phyloP scores from a whole-genome alignment of 352 stramenopile genomes.

The Pythium pyrilobum region DNA sequence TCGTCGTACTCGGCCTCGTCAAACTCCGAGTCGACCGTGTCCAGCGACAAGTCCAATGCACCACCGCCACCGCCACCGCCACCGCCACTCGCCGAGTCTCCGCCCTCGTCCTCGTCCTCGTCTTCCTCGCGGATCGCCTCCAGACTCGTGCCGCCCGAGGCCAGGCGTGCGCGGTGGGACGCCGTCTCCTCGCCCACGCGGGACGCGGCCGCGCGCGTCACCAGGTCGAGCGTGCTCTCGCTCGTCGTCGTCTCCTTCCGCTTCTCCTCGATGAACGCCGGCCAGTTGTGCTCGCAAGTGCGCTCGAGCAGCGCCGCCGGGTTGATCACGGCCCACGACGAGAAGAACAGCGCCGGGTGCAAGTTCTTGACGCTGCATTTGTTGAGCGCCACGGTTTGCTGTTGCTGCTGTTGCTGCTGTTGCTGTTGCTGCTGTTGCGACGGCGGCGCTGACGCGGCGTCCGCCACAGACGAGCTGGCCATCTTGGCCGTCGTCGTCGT shows the following conservation, averaged over 20 bases:
- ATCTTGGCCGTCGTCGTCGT: background rate
- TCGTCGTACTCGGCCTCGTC: constrained; percentile 40
- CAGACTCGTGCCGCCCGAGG: background rate
- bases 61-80: background rate
- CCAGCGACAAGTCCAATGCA: constrained; percentile 8
- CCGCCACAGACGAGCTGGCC: too few species aligned
- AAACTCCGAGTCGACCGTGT: constrained; percentile 13
- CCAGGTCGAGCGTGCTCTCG: constrained; percentile 15
- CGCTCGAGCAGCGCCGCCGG: constrained; percentile 47
- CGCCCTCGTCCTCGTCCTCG: constrained; percentile 5
- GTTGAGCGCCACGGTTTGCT: background rate
- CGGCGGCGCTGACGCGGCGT: too few species aligned
- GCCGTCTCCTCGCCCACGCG: constrained; percentile 17
- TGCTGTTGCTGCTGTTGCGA: too few species aligned
- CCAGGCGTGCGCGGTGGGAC: background rate
- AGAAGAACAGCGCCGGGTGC: constrained; percentile 81
- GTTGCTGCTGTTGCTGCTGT: too few species aligned
- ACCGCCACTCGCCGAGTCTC: too few species aligned
- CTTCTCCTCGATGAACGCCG: constrained; percentile 58
- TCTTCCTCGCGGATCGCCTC: constrained; percentile 11
- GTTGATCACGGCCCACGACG: constrained; percentile 74
- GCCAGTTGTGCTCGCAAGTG: constrained; percentile 85
- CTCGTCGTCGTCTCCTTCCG: constrained; percentile 3
- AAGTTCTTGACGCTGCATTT: constrained; percentile 55
- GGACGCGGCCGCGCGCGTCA: constrained; percentile 15